Conservation (phyloP, 208 protist genomes). For the Wallacemonas sp. region DNA sequence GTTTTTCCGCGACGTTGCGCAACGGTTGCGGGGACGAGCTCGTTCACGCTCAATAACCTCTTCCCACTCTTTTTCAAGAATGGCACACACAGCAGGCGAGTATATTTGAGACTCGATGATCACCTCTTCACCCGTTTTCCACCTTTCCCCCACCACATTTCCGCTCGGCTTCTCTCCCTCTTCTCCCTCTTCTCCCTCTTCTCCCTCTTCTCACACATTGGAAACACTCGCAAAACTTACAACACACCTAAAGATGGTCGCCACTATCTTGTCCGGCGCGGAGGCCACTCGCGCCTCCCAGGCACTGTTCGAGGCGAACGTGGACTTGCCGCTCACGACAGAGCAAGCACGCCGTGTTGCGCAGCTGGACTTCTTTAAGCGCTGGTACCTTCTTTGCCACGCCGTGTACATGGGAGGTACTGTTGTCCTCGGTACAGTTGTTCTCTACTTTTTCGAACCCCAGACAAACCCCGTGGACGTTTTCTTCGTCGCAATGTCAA, state of each 20-base stretch:
- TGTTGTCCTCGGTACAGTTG: slow-evolving; percentile 23
- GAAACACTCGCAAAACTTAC: no score
- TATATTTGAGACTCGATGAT: no score
- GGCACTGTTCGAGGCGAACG: slow-evolving; percentile 39
- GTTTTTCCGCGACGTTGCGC: no score
- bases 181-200: background rate
- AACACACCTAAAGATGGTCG: background rate
- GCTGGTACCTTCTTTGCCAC: slow-evolving; percentile 67
- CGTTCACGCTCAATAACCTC: no score
- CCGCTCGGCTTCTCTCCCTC: background rate
- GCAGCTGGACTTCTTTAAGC: slow-evolving; percentile 66
- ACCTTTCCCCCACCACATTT: no score
- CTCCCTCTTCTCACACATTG: no score
- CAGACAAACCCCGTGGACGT: slow-evolving; percentile 37
- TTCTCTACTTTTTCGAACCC: slow-evolving; percentile 27
- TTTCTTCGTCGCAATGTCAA: slow-evolving; percentile 63
- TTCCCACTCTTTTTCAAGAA: no score
- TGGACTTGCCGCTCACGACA: slow-evolving; percentile 39
- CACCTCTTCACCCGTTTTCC: no score
- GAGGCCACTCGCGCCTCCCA: slow-evolving; percentile 40
- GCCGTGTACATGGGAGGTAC: slow-evolving; percentile 38
- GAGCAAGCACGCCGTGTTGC: slow-evolving; percentile 31
- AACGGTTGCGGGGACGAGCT: no score
- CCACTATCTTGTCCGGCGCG: background rate
- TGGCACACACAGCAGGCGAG: no score